Evolutionary conservation across 148 eudicot species (phyloP), one percentile per base, ranked within the genome.

Genomic region (Arctostaphylos glauca): DNA sequence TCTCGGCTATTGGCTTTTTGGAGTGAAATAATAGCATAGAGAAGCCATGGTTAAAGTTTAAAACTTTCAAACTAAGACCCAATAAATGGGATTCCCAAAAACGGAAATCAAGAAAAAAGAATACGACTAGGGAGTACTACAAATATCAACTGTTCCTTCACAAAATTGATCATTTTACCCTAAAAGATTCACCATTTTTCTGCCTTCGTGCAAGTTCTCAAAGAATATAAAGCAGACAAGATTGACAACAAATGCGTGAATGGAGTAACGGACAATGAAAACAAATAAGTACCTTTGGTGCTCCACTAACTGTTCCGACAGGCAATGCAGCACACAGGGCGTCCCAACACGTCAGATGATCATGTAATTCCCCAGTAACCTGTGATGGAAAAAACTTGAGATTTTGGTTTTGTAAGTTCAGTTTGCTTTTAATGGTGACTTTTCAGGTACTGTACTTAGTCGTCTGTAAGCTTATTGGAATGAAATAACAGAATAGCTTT

Each of bases 261-360:
- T 16, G 38, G 53, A 49, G 13, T 66, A 44, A 41, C n/a, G 73
- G 53, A 46, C 70, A 77, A 52, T 62, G 77, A 7, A 9, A 25
- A 66, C 43, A 66, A 25, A 66, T 12, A 43, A 66, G 44, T 66
- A 94, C 98, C 98, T 96, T 96, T 77, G 98, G 99, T 58, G 98
- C 98, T 79, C 99, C 99, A 72, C 98, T 93, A 84, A 96, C 98
- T 53, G 99, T 94, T 80, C 99, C 98, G 71, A 92, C 98, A 41
- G 99, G 99, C 86, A 96, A 92, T 76, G 98, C 92, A 77, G 97
- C 91, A 77, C 91, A 88, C 52, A 96, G 86, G 21, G 89, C 98
- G 86, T 96, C 99, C 99, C 99, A 94, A 59, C 91, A 90, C 50
- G 90, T 93, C 73, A 93, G 81, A 81, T 92, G 81, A 85, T 94